Percentiles rank a stretch among this genome's conserved stretches.
Conservation (phyloP, 140 eudicot genomes). For the Senecio squalidus region DNA sequence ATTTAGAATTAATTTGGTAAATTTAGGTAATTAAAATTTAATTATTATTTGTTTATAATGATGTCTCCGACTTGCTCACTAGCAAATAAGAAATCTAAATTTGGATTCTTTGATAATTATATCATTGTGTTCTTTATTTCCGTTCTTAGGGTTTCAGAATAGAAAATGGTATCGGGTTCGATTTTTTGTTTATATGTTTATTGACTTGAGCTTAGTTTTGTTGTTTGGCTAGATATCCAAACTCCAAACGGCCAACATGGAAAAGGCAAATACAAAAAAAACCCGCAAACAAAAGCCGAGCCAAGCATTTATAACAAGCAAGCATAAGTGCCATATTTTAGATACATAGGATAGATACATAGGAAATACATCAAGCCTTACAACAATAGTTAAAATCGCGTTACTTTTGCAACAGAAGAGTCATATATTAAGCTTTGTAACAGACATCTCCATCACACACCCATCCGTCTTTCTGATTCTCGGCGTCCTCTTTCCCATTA, state of each 20-base stretch:
- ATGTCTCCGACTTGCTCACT: background rate
- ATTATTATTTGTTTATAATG: constrained; percentile 5
- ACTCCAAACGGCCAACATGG: too few relatives aligned
- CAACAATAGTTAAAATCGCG: background rate
- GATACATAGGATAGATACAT: background rate
- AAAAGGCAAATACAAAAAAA: too few relatives aligned
- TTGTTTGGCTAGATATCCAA: too few relatives aligned
- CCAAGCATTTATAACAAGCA: background rate
- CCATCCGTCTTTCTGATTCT: constrained; percentile 38
- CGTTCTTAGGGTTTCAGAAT: too few relatives aligned
- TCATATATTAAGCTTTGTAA: constrained; percentile 21
- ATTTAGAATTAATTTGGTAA: constrained; percentile 7
- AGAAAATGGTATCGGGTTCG: too few relatives aligned
- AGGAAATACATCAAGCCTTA: background rate
- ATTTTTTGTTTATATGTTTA: too few relatives aligned
- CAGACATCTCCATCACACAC: constrained; percentile 54
- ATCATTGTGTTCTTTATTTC: too few relatives aligned
- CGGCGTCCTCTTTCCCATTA: constrained; percentile 22
- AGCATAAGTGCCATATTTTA: background rate
- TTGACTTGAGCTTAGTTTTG: too few relatives aligned
- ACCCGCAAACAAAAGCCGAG: too few relatives aligned
- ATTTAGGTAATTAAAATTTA: background rate
- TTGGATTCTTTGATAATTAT: background rate
- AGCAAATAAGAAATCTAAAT: background rate
- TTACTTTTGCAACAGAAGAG: background rate